These are phyloP conservation scores for Penicillium coprophilum DNA, from an alignment of 495 filamentous ascomycete species.

Conservation along the genomic window DNA sequence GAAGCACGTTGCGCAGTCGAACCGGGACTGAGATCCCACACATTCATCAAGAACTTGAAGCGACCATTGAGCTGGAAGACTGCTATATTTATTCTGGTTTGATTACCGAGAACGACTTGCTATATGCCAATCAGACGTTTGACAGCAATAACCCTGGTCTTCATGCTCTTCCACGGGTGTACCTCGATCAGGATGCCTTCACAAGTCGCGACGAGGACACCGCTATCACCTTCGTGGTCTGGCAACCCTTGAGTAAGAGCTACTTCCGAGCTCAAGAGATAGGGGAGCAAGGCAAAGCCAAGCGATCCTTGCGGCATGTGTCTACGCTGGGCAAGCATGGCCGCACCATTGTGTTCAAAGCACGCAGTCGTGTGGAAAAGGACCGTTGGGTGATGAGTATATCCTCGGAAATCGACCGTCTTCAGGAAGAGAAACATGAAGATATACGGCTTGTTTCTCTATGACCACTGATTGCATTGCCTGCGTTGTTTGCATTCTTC, in stretches of 20 bases:
- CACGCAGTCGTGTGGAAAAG: conserved; percentile 67
- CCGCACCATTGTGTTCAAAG: conserved; percentile 68
- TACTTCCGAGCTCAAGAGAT: conserved; percentile 56
- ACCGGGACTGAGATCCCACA: conserved; percentile 59
- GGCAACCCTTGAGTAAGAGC: conserved; percentile 62
- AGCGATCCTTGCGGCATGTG: conserved; percentile 48
- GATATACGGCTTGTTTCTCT: conserved; percentile 59
- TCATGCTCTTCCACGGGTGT: conserved; percentile 63
- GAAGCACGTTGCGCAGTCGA: conserved; percentile 54
- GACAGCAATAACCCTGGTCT: conserved; percentile 66
- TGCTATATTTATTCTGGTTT: conserved; percentile 75
- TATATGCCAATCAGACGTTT: conserved; percentile 69
- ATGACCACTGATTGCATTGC: conserved; percentile 14
- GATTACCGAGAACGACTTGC: conserved; percentile 62
- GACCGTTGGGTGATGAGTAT: conserved; percentile 77
- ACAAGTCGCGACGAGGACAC: conserved; percentile 69
- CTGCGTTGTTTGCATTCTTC: not conserved
- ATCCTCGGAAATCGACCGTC: conserved; percentile 68
- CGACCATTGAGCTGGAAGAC: conserved; percentile 59
- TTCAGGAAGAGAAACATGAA: conserved; percentile 55
- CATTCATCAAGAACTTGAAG: conserved; percentile 62
- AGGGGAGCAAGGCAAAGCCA: conserved; percentile 43
- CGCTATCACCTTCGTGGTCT: conserved; percentile 71
- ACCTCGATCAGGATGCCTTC: conserved; percentile 60
- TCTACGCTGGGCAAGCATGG: conserved; percentile 61